phyloP scores from a whole-genome alignment of 2,329 filamentous ascomycete species.

The Alternaria rosae region DNA sequence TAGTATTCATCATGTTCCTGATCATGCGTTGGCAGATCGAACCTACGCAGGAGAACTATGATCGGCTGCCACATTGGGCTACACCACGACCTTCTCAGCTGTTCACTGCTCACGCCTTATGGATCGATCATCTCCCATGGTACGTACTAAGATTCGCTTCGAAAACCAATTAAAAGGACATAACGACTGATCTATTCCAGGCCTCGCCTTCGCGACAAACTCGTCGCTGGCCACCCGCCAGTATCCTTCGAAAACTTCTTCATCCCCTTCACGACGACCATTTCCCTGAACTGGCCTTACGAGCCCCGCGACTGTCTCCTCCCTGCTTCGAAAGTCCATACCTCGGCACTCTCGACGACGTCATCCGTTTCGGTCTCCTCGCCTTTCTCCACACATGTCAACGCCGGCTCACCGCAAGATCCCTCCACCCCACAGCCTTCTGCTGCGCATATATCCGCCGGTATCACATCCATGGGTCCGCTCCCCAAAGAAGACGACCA shows the following conservation, averaged over 20 bases:
- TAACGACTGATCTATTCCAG: slow-evolving; percentile 35
- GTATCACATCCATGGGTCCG: slow-evolving; percentile 7
- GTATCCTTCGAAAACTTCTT: slow-evolving; percentile 83
- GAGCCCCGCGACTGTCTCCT: slow-evolving; percentile 73
- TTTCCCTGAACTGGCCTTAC: slow-evolving; percentile 86
- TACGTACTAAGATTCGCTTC: slow-evolving; percentile 28
- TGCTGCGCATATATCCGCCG: slow-evolving; percentile 26
- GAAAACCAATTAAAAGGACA: background rate
- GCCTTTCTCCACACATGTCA: slow-evolving; percentile 42
- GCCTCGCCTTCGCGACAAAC: slow-evolving; percentile 74
- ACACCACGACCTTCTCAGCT: slow-evolving; percentile 72
- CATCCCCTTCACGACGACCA: slow-evolving; percentile 77
- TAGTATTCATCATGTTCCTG: slow-evolving; percentile 86
- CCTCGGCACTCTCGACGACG: slow-evolving; percentile 30
- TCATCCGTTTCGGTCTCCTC: slow-evolving; percentile 34
- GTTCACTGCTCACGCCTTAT: slow-evolving; percentile 73
- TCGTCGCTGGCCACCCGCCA: slow-evolving; percentile 62
- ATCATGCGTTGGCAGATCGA: slow-evolving; percentile 83
- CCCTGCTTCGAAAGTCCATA: slow-evolving; percentile 49
- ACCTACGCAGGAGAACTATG: slow-evolving; percentile 80
- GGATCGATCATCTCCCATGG: slow-evolving; percentile 85
- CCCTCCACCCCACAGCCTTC: slow-evolving; percentile 33
- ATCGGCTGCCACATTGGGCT: slow-evolving; percentile 76
- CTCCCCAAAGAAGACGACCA: slow-evolving; percentile 60
- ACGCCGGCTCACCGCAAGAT: slow-evolving; percentile 35